phyloP scores from a whole-genome alignment of 164 flowering plant species.

The Chloranthus sessilifolius region DNA sequence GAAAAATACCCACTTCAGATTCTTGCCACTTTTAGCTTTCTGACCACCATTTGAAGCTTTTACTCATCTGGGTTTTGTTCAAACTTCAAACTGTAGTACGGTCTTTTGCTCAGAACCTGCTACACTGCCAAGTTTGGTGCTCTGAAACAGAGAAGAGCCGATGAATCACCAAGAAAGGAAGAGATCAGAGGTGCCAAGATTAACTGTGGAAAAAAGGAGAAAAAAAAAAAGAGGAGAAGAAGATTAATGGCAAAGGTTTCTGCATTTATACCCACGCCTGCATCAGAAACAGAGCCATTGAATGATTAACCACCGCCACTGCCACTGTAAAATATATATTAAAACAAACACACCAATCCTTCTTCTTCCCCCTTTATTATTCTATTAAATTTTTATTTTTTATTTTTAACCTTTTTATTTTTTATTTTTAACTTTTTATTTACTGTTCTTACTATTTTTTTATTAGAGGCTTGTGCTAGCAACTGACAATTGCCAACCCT shows the following conservation, averaged over 20 bases:
- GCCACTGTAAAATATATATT: slow-evolving; percentile 29
- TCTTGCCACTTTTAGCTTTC: slow-evolving; percentile 48
- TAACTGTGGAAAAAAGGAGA: neutral
- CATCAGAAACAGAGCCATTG: slow-evolving; percentile 79
- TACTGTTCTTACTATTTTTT: neutral
- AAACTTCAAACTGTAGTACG: no score
- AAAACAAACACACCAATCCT: no score
- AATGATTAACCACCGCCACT: slow-evolving; percentile 90
- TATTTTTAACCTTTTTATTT: no score
- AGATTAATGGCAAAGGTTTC: slow-evolving; percentile 33
- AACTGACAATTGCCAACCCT: slow-evolving; percentile 49
- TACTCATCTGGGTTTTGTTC: slow-evolving; percentile 22
- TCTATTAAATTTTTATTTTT: neutral
- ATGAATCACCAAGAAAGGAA: neutral
- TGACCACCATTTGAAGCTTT: slow-evolving; percentile 40
- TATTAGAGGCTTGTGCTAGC: slow-evolving; percentile 32
- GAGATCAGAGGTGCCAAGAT: no score
- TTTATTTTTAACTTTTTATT: no score
- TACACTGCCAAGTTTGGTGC: slow-evolving; percentile 12
- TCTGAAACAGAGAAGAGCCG: neutral
- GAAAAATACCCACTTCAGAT: slow-evolving; percentile 67
- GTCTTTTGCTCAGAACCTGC: slow-evolving; percentile 26
- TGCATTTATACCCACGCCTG: slow-evolving; percentile 89
- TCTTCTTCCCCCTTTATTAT: slow-evolving; percentile 1
- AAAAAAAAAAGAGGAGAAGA: slow-evolving; percentile 4